Evolutionary conservation across 495 filamentous ascomycete species (phyloP).

Genomic region (Cudoniella acicularis): DNA sequence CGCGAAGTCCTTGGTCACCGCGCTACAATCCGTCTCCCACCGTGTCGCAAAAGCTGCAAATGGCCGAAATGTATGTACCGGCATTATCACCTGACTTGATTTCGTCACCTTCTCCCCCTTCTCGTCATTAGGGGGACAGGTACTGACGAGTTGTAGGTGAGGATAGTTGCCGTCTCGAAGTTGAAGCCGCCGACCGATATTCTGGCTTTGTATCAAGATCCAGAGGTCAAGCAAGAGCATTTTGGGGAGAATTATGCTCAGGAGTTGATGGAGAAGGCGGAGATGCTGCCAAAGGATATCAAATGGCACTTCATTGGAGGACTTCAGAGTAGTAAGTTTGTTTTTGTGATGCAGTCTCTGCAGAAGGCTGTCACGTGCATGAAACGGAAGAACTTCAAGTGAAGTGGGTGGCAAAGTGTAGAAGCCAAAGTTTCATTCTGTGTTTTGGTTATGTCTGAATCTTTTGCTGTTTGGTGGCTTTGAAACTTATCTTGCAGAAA

Average conservation of each 20-base stretch:
- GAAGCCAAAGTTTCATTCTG: not conserved
- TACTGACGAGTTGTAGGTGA: constrained; percentile 50
- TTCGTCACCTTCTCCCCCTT: not conserved
- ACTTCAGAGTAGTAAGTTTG: constrained; percentile 58
- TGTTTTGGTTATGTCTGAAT: too few relatives aligned
- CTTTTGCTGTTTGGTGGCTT: too few relatives aligned
- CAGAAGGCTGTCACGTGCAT: not conserved
- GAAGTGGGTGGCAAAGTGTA: too few relatives aligned
- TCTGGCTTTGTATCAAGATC: constrained; percentile 67
- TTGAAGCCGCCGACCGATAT: constrained; percentile 88
- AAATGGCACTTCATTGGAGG: constrained; percentile 96
- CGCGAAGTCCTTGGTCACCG: constrained; percentile 42
- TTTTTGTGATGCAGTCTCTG: not conserved
- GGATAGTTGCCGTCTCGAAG: constrained; percentile 91
- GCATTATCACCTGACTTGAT: not conserved
- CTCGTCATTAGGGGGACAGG: not conserved
- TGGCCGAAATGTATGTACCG: constrained; percentile 36
- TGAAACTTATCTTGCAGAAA: too few relatives aligned
- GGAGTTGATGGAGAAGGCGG: constrained; percentile 83
- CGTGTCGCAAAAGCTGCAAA: constrained; percentile 41
- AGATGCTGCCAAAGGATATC: constrained; percentile 69
- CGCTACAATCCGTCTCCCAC: constrained; percentile 43
- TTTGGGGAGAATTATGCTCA: constrained; percentile 98
- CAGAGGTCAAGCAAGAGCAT: constrained; percentile 58
- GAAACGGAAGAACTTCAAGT: not conserved